phyloP scores from a whole-genome alignment of 2,329 filamentous ascomycete species.

The Macrophomina tecta region DNA sequence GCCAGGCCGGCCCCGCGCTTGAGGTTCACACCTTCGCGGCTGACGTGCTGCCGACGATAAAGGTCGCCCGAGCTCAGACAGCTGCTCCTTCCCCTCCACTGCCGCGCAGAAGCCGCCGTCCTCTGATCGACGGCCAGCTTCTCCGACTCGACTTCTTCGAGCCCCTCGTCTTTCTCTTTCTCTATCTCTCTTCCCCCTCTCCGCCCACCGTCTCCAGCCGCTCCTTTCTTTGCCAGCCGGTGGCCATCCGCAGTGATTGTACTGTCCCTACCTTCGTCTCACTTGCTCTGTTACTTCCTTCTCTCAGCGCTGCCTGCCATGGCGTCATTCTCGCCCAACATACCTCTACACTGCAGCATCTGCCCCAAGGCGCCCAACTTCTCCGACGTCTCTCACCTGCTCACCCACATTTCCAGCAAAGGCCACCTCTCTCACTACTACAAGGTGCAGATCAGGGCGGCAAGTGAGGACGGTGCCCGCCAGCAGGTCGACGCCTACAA shows the following conservation, averaged over 20 bases:
- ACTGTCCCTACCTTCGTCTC: conserved; percentile 32
- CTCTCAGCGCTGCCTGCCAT: conserved; percentile 39
- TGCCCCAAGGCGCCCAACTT: conserved; percentile 82
- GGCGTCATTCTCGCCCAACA: conserved; percentile 44
- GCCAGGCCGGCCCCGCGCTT: not conserved
- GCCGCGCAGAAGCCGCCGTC: not conserved
- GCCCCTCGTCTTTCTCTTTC: conserved; percentile 8
- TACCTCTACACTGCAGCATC: conserved; percentile 80
- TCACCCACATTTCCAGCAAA: conserved; percentile 92
- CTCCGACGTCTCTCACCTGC: conserved; percentile 87
- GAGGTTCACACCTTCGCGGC: not conserved
- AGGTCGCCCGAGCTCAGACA: not conserved
- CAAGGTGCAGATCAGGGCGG: conserved; percentile 75
- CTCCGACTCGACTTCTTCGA: not conserved
- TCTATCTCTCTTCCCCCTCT: conserved; percentile 30
- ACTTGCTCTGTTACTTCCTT: conserved; percentile 36
- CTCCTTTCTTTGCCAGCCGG: conserved; percentile 32
- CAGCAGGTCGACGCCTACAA: conserved; percentile 72
- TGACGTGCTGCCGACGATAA: conserved; percentile 8
- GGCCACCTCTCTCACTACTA: conserved; percentile 87
- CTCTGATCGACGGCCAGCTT: not conserved
- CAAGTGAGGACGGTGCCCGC: conserved; percentile 69
- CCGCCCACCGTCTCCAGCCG: conserved; percentile 26
- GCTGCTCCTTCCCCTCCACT: not conserved
- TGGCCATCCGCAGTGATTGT: conserved; percentile 29